phyloP scores from a whole-genome alignment of 352 stramenopile species.

The Phytophthora citrophthora region DNA sequence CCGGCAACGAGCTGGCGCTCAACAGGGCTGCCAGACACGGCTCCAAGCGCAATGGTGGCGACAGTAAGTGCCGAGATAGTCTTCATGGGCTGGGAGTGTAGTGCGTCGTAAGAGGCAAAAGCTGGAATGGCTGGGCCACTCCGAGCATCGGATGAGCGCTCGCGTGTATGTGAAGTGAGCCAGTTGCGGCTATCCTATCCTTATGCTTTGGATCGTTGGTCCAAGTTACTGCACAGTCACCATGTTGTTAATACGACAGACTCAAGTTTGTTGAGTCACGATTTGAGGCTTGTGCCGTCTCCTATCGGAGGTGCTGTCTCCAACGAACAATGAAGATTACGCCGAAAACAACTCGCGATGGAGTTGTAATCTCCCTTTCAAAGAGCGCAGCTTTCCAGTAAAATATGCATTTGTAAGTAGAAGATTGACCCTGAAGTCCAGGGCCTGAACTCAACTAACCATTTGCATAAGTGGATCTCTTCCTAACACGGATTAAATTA shows the following conservation, averaged over 20 bases:
- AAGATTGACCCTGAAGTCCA: no score
- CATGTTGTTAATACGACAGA: background rate
- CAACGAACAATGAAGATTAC: background rate
- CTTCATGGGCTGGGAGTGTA: background rate
- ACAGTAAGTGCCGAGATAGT: slow-evolving; percentile 1
- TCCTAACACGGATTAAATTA: no score
- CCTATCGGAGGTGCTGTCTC: no score
- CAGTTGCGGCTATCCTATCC: slow-evolving; percentile 1
- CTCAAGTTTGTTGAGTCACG: slow-evolving; percentile 2
- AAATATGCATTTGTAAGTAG: no score
- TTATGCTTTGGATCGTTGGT: background rate
- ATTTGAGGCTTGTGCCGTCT: slow-evolving; percentile 2
- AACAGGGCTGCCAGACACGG: background rate
- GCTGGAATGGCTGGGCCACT: background rate
- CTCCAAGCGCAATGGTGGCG: slow-evolving; percentile 3
- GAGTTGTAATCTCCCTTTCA: background rate
- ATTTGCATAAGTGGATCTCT: no score
- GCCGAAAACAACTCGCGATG: background rate
- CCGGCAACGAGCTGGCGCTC: slow-evolving; percentile 1
- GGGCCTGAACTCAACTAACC: no score
- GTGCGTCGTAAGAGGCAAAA: slow-evolving; percentile 1
- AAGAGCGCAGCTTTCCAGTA: background rate
- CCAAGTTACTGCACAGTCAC: background rate
- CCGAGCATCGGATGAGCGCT: background rate
- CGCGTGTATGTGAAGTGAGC: slow-evolving; percentile 7